Evolutionary conservation across 2,329 filamentous ascomycete genomes (phyloP).

Genomic region (Talaromyces sp.): DNA sequence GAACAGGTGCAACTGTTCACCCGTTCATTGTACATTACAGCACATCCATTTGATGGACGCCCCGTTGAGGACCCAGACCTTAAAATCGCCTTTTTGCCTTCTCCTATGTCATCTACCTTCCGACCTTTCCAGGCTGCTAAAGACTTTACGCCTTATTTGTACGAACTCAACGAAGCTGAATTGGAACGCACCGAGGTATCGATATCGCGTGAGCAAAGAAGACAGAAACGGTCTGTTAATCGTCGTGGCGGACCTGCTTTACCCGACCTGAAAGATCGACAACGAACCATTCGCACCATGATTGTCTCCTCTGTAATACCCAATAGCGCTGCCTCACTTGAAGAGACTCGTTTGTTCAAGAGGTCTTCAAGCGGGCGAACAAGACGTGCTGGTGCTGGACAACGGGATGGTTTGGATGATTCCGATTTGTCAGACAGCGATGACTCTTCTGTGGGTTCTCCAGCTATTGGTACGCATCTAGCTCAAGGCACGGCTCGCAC

Average conservation of each 20-base stretch:
- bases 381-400: slow-evolving; percentile 55
- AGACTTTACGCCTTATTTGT: slow-evolving; percentile 89
- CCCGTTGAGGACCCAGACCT: slow-evolving; percentile 91
- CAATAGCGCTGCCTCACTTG: slow-evolving; percentile 72
- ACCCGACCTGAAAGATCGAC: slow-evolving; percentile 93
- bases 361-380: slow-evolving; percentile 61
- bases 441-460: slow-evolving; percentile 81
- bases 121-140: slow-evolving; percentile 88
- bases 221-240: slow-evolving; percentile 94
- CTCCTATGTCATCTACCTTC: slow-evolving; percentile 78
- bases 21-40: slow-evolving; percentile 84
- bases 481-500: slow-evolving; percentile 73
- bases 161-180: slow-evolving; percentile 87
- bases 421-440: slow-evolving; percentile 92
- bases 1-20: slow-evolving; percentile 95
- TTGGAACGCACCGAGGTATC: slow-evolving; percentile 87
- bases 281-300: slow-evolving; percentile 86
- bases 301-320: slow-evolving; percentile 90
- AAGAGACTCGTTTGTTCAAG: slow-evolving; percentile 86
- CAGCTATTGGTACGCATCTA: slow-evolving; percentile 66
- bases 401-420: slow-evolving; percentile 62
- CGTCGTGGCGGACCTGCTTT: slow-evolving; percentile 85
- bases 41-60: slow-evolving; percentile 90
- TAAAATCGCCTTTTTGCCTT: slow-evolving; percentile 76
- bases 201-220: slow-evolving; percentile 86